Evolutionary conservation across 129 eudicot genomes (phyloP).

Genomic region (Calendula officinalis): DNA sequence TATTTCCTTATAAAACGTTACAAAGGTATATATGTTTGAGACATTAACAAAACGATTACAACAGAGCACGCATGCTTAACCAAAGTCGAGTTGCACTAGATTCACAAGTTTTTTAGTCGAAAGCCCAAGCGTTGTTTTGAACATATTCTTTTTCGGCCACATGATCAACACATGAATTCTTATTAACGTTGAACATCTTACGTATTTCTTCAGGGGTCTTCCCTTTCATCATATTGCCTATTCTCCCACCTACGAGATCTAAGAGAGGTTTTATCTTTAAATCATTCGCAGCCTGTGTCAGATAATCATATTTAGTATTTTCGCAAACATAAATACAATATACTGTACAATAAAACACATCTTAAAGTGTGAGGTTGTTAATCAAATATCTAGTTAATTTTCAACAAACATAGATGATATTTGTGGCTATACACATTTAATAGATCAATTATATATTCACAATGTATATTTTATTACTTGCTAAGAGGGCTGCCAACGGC

Average conservation of each 20-base stretch:
- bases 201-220: slow-evolving; percentile 19
- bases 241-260: slow-evolving; percentile 6
- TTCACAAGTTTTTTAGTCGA: not conserved
- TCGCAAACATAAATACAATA: not conserved
- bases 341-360: no score
- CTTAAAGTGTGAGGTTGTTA: no score
- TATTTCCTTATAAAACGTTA: no score
- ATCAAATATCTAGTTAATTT: no score
- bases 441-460: no score
- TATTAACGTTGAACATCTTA: slow-evolving; percentile 12
- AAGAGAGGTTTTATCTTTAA: slow-evolving; percentile 12
- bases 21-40: not conserved
- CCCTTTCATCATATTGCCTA: slow-evolving; percentile 10
- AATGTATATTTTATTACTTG: no score
- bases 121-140: not conserved
- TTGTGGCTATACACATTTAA: no score
- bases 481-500: no score
- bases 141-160: not conserved
- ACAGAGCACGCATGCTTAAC: not conserved
- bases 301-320: not conserved
- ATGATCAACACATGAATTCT: slow-evolving; percentile 18
- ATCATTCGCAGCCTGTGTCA: slow-evolving; percentile 20
- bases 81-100: not conserved
- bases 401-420: no score
- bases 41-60: not conserved